phyloP scores from a whole-genome alignment of 2,329 filamentous ascomycete genomes.

The Monosporascus sp. region DNA sequence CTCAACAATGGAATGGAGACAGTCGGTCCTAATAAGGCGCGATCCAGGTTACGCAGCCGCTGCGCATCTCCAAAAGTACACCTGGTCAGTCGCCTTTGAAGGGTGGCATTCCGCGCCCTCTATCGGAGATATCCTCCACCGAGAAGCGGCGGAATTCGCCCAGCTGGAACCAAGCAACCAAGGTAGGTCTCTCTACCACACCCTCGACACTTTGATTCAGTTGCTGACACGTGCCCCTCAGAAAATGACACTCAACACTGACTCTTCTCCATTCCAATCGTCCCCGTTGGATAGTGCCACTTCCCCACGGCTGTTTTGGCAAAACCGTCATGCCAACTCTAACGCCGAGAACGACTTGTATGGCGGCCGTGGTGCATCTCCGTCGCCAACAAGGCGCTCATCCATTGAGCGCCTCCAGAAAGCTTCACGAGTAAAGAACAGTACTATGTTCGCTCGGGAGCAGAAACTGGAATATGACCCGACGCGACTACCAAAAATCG shows the following conservation, averaged over 20 bases:
- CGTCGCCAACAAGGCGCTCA: slow-evolving; percentile 72
- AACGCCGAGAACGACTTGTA: slow-evolving; percentile 66
- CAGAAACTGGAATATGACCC: slow-evolving; percentile 92
- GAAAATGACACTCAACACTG: slow-evolving; percentile 65
- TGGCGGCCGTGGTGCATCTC: slow-evolving; percentile 54
- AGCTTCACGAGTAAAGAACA: slow-evolving; percentile 94
- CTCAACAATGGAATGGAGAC: background rate
- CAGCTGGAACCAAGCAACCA: slow-evolving; percentile 73
- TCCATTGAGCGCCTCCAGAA: slow-evolving; percentile 95
- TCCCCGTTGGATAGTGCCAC: slow-evolving; percentile 66
- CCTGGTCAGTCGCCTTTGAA: slow-evolving; percentile 58
- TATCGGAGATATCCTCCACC: slow-evolving; percentile 84
- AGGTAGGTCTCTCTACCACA: slow-evolving; percentile 48
- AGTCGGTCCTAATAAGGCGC: slow-evolving; percentile 4
- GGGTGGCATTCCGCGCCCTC: slow-evolving; percentile 62
- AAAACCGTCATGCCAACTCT: slow-evolving; percentile 64
- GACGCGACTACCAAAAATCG: slow-evolving; percentile 67
- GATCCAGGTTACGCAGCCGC: slow-evolving; percentile 48
- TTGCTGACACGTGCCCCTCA: slow-evolving; percentile 33
- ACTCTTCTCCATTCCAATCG: slow-evolving; percentile 80
- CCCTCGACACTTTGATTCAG: slow-evolving; percentile 7
- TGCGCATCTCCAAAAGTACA: slow-evolving; percentile 72
- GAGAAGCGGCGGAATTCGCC: slow-evolving; percentile 88
- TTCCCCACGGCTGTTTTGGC: slow-evolving; percentile 89
- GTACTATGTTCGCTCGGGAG: slow-evolving; percentile 92